phyloP scores from a whole-genome alignment of 805 yeast species.

The Ogataea paraovalis region DNA sequence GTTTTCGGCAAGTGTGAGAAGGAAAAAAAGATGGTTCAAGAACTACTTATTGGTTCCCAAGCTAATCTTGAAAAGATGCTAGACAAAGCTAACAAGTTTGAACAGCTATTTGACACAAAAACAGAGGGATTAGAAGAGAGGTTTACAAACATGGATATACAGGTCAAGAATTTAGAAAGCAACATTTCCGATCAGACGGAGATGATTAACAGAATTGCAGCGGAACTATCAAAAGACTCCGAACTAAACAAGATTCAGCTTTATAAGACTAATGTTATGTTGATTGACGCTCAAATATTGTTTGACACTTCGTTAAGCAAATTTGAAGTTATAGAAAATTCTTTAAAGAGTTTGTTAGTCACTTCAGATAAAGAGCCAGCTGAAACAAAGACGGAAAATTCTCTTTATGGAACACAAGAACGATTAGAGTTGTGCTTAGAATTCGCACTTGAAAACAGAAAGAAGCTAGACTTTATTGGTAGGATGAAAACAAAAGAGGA shows the following conservation, averaged over 20 bases:
- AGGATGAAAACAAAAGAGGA: not conserved
- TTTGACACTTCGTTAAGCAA: slow-evolving; percentile 27
- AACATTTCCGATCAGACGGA: slow-evolving; percentile 1
- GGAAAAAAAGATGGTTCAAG: slow-evolving; percentile 4
- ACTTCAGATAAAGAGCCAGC: not conserved
- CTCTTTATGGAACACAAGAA: not conserved
- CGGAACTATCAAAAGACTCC: slow-evolving; percentile 10
- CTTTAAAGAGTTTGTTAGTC: slow-evolving; percentile 7
- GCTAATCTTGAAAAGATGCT: slow-evolving; percentile 4
- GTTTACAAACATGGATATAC: not conserved
- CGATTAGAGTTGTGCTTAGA: slow-evolving; percentile 16
- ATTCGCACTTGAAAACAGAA: slow-evolving; percentile 15
- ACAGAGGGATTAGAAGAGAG: not conserved
- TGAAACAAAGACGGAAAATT: not conserved
- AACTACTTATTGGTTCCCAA: slow-evolving; percentile 3
- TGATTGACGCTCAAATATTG: slow-evolving; percentile 23
- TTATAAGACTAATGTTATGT: slow-evolving; percentile 24
- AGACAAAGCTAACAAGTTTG: slow-evolving; percentile 1
- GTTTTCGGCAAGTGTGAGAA: slow-evolving; percentile 3
- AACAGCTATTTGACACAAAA: not conserved
- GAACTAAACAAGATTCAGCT: slow-evolving; percentile 21
- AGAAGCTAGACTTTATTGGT: slow-evolving; percentile 6
- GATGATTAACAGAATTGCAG: slow-evolving; percentile 7
- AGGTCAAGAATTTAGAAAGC: not conserved
- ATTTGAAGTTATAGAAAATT: slow-evolving; percentile 20